Percentiles rank a stretch among this genome's conserved stretches.
phyloP scores from a whole-genome alignment of 305 asterid species.

The Salvia sclarea region DNA sequence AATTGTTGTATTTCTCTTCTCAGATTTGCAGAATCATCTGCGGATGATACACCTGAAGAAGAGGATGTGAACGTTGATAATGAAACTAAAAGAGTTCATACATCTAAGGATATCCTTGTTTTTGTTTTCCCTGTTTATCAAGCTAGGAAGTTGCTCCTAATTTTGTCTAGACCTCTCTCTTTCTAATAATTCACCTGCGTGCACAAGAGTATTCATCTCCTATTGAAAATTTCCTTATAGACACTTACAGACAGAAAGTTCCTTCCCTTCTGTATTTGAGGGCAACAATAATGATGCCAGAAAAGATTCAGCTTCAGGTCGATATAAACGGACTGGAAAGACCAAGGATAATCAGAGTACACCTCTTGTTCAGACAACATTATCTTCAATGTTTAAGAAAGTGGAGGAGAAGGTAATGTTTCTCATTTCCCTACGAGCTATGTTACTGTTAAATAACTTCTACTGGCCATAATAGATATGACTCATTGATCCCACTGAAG shows the following conservation, averaged over 20 bases:
- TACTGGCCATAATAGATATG: slow-evolving; percentile 4
- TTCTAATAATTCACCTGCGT: slow-evolving; percentile 4
- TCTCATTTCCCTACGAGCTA: slow-evolving; percentile 17
- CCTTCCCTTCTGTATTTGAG: slow-evolving; percentile 40
- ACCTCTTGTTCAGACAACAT: slow-evolving; percentile 73
- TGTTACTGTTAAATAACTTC: slow-evolving; percentile 11
- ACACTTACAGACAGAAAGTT: slow-evolving; percentile 43
- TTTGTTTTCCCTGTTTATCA: slow-evolving; percentile 22
- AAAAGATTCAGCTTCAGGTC: slow-evolving; percentile 40
- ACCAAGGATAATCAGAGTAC: slow-evolving; percentile 37
- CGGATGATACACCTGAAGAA: slow-evolving; percentile 58
- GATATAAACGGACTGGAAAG: slow-evolving; percentile 39
- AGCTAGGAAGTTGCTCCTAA: slow-evolving; percentile 20
- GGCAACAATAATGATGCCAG: slow-evolving; percentile 41
- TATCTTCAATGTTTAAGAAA: slow-evolving; percentile 75
- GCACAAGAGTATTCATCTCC: slow-evolving; percentile 26
- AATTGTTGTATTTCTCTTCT: slow-evolving; percentile 23
- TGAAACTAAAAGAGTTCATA: slow-evolving; percentile 27
- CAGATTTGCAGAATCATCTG: slow-evolving; percentile 74
- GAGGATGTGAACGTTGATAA: slow-evolving; percentile 44
- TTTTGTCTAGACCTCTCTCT: not conserved
- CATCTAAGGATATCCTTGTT: slow-evolving; percentile 44
- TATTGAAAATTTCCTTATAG: slow-evolving; percentile 46
- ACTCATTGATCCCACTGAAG: slow-evolving; percentile 9
- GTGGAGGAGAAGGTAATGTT: slow-evolving; percentile 67